These are phyloP conservation scores for Acacia melanoxylon DNA, from an alignment of 306 rosid genomes.

Conservation along the genomic window DNA sequence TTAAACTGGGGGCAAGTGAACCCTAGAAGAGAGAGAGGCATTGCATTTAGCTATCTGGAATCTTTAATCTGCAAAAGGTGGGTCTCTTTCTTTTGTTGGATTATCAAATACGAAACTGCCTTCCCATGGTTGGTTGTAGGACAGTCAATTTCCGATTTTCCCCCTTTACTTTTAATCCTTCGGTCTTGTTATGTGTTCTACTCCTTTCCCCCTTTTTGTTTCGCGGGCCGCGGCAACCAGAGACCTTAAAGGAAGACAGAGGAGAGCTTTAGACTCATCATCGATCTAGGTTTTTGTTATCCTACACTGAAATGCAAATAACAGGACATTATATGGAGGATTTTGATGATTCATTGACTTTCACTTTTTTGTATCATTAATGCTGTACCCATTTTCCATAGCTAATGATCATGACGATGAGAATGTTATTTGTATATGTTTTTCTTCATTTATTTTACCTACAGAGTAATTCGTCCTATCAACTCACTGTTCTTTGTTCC, in stretches of 20 bases:
- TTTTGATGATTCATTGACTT: constrained; percentile 36
- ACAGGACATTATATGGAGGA: constrained; percentile 16
- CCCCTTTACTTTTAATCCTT: neutral
- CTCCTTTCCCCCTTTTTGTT: neutral
- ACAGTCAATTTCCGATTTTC: too few species aligned
- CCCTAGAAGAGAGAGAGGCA: too few species aligned
- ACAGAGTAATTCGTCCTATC: constrained; percentile 20
- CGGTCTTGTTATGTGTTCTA: neutral
- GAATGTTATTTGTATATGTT: constrained; percentile 25
- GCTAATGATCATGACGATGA: constrained; percentile 28
- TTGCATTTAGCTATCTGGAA: too few species aligned
- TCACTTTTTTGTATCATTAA: constrained; percentile 25
- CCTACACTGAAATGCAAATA: constrained; percentile 23
- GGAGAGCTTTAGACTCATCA: constrained; percentile 38
- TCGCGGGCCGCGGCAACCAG: constrained; percentile 25
- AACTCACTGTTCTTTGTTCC: neutral
- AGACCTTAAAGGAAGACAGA: constrained; percentile 34
- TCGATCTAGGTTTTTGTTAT: constrained; percentile 34
- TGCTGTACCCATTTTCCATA: constrained; percentile 29
- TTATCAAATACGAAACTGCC: too few species aligned
- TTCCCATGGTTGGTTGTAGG: too few species aligned
- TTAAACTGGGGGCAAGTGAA: too few species aligned
- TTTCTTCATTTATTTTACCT: constrained; percentile 19
- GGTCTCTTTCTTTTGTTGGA: too few species aligned
- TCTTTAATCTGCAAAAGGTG: too few species aligned